A percentile compares a stretch with the other conserved stretches of the same genome.
Evolutionary conservation across 1,284 basidiomycete species (phyloP).

Genomic region (Irpex sp.): DNA sequence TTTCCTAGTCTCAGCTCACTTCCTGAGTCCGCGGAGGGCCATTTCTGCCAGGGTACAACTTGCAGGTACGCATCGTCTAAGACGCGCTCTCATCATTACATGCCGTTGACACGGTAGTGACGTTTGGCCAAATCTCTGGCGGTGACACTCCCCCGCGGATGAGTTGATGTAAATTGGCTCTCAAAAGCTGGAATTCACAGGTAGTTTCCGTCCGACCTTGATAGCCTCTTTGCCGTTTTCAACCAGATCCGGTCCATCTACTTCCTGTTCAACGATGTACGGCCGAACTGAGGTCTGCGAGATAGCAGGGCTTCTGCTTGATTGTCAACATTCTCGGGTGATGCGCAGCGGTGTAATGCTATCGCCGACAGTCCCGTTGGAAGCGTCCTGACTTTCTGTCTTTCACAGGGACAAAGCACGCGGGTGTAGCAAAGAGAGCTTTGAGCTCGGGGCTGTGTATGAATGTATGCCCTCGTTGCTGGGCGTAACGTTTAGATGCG

Average conservation of each 20-base stretch:
- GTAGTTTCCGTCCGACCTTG: constrained; percentile 65
- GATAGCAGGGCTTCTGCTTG: constrained; percentile 51
- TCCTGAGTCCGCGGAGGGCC: constrained; percentile 54
- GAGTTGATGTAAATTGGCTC: constrained; percentile 70
- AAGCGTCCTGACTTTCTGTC: constrained; percentile 42
- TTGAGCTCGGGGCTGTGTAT: background rate
- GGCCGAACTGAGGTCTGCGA: constrained; percentile 76
- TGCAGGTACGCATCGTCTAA: background rate
- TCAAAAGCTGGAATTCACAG: constrained; percentile 56
- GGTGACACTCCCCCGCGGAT: constrained; percentile 63
- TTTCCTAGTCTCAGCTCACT: constrained; percentile 44
- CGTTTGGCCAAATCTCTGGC: background rate
- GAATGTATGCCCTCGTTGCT: background rate
- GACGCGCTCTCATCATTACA: no score
- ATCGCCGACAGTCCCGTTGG: constrained; percentile 30
- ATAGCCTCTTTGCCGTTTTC: constrained; percentile 60
- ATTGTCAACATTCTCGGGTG: constrained; percentile 12
- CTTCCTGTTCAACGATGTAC: constrained; percentile 41
- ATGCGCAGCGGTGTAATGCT: background rate
- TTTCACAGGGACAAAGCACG: background rate
- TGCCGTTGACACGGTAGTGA: background rate
- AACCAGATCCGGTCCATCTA: constrained; percentile 64
- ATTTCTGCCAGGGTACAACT: background rate
- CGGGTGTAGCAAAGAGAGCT: background rate
- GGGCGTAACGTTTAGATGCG: background rate